Evolutionary conservation across 1,139 yeast species (phyloP), one percentile per base, ranked within the genome.

Genomic region (Debaryomyces sp.): DNA sequence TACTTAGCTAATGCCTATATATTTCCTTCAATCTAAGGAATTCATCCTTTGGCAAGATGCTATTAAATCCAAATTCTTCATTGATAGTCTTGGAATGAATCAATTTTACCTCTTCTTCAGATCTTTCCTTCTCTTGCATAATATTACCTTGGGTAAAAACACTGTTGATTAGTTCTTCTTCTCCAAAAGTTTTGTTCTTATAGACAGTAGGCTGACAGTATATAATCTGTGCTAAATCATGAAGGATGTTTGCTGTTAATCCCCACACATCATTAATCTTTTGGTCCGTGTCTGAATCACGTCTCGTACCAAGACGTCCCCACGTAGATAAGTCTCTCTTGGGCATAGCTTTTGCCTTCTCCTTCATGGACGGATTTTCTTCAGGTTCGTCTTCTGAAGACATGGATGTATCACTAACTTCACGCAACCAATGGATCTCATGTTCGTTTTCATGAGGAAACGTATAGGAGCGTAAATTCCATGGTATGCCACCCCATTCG

Each of bases 251-350:
- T 3, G 97, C 96, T 0, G 97, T 91, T 42, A 91, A 68, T 0
- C 97, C 97, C 97, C 97, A 91, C 3, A 91, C 89, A 58, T 87
- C 89, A 60, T 87, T 81, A 39, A 78, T 68, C 53, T 71, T 72
- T 49, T 73, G 74, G 51, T 73, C 69, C 8, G 78, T 71, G 13
- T 57, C 65, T 6, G 70, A 61, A 50, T 73, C 70, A 23, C 73
- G 57, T 45, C 80, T 59, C 13, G 77, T 64, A 1, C 81, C 81
- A 34, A 66, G 56, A 50, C 73, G 62, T 2, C 81, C 81, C 81
- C 81, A 76, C 21, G 50, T 50, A 5, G 59, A 52, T 21, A 67
- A 50, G 37, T 55, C 50, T 48, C 47, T 51, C 48, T 46, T 51
- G 24, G 44, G 44, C 37, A 66, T 68, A 23, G 66, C 61, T 29